Conservation (phyloP, 2,329 filamentous ascomycete genomes). For the Mariannaea elegans region DNA sequence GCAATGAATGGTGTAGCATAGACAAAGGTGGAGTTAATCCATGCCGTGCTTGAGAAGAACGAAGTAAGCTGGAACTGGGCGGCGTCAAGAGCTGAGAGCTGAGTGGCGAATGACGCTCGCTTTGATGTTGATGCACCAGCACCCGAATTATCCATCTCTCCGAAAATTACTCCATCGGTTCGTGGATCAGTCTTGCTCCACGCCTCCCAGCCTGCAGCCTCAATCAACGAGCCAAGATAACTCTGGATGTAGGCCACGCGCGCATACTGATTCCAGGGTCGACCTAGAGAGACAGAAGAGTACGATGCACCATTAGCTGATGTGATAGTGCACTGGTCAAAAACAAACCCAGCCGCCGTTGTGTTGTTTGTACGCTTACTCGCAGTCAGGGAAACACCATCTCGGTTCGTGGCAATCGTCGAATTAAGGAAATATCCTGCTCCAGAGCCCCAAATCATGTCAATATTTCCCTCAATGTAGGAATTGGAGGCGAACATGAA, state of each 20-base stretch:
- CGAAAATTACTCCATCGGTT: slow-evolving; percentile 32
- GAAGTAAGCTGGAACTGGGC: slow-evolving; percentile 30
- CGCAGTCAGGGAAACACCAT: slow-evolving; percentile 43
- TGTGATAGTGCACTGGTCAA: slow-evolving; percentile 45
- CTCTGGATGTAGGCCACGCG: slow-evolving; percentile 35
- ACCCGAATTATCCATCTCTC: slow-evolving; percentile 31
- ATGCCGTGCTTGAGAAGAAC: slow-evolving; percentile 31
- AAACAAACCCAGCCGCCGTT: slow-evolving; percentile 47
- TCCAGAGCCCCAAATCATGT: slow-evolving; percentile 55
- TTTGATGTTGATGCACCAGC: slow-evolving; percentile 28
- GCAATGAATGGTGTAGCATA: slow-evolving; percentile 32
- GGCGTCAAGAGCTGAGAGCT: slow-evolving; percentile 6
- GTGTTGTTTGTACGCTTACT: slow-evolving; percentile 50
- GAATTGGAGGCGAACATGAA: slow-evolving; percentile 56
- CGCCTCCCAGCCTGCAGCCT: slow-evolving; percentile 29
- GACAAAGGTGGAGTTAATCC: slow-evolving; percentile 36
- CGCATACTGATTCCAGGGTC: slow-evolving; percentile 35
- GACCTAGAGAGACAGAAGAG: slow-evolving; percentile 32
- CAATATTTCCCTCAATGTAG: slow-evolving; percentile 57
- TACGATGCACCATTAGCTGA: slow-evolving; percentile 37
- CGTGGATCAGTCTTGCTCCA: slow-evolving; percentile 35
- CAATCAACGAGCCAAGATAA: slow-evolving; percentile 22
- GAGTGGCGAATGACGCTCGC: slow-evolving; percentile 34
- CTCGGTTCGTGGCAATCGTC: slow-evolving; percentile 43
- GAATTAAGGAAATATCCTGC: slow-evolving; percentile 53